Evolutionary conservation across 176 grass and related monocot genomes (phyloP).

Genomic region (Oryza longistaminata): DNA sequence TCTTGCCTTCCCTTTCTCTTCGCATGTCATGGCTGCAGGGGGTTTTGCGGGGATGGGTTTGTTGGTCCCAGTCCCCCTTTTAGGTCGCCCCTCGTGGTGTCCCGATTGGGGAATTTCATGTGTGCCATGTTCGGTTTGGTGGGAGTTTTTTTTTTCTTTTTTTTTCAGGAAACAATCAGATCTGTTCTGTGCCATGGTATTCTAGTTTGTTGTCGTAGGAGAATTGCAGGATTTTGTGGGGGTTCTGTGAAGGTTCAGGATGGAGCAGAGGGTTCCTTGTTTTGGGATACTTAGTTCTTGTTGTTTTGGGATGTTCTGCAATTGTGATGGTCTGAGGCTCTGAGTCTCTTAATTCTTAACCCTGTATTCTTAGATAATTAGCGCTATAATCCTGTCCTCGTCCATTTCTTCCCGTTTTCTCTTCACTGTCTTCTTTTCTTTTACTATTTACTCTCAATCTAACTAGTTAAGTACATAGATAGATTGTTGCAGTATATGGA

Average conservation of each 20-base stretch:
- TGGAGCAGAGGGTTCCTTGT: slow-evolving; percentile 13
- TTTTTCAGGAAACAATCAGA: slow-evolving; percentile 7
- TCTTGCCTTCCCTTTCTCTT: neutral
- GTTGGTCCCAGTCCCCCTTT: neutral
- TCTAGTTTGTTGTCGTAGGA: neutral
- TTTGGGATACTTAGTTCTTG: neutral
- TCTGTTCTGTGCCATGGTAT: slow-evolving; percentile 19
- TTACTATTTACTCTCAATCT: neutral
- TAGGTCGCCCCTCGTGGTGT: neutral
- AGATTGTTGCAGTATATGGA: neutral
- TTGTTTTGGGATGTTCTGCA: slow-evolving; percentile 18
- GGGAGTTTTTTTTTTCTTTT: neutral
- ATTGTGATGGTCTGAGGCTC: neutral
- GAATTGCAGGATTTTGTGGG: slow-evolving; percentile 9
- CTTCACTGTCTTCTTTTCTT: neutral
- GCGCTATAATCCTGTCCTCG: neutral
- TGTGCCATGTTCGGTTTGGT: neutral
- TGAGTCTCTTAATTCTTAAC: neutral
- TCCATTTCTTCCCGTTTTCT: neutral
- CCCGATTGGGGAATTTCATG: slow-evolving; percentile 6
- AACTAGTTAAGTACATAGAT: neutral
- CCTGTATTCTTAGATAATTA: slow-evolving; percentile 8
- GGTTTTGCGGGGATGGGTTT: neutral
- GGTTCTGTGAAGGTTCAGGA: neutral
- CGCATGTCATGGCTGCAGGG: neutral